Percentiles rank a stretch among this genome's conserved stretches.
These are phyloP conservation scores for Amanita pallidorosea DNA, from an alignment of 768 basidiomycete genomes.

Conservation along the genomic window DNA sequence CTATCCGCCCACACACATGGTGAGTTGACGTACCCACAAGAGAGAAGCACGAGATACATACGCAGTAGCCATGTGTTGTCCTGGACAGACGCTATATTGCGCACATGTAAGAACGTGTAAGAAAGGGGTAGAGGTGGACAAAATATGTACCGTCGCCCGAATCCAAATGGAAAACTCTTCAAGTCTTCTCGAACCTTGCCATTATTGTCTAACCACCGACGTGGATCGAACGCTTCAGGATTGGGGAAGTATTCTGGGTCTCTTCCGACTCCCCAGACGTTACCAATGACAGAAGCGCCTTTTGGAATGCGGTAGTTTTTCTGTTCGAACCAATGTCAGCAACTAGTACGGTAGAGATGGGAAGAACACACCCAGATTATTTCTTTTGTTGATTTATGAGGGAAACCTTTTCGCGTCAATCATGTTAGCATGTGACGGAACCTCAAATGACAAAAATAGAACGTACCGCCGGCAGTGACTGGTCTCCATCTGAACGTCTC, in stretches of 20 bases:
- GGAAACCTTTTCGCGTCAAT: slow-evolving; percentile 27
- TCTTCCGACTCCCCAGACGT: slow-evolving; percentile 50
- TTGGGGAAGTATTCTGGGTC: slow-evolving; percentile 50
- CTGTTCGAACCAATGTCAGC: slow-evolving; percentile 12
- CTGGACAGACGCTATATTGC: slow-evolving; percentile 45
- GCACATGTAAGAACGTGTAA: not conserved
- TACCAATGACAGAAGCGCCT: slow-evolving; percentile 49
- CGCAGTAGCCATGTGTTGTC: slow-evolving; percentile 46
- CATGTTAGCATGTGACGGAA: not conserved
- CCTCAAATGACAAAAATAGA: not conserved
- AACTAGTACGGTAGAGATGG: not conserved
- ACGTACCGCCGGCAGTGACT: slow-evolving; percentile 33
- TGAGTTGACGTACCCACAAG: not conserved
- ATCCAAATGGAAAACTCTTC: slow-evolving; percentile 44
- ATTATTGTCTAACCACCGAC: slow-evolving; percentile 39
- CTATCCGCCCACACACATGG: slow-evolving; percentile 14
- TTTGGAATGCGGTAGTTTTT: slow-evolving; percentile 40
- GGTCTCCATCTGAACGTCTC: slow-evolving; percentile 44
- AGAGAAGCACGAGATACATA: slow-evolving; percentile 9
- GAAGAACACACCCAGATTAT: slow-evolving; percentile 42
- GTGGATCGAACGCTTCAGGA: slow-evolving; percentile 47
- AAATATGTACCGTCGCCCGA: slow-evolving; percentile 33
- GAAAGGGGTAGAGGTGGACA: not conserved
- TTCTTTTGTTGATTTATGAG: slow-evolving; percentile 55
- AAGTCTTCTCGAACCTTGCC: slow-evolving; percentile 41